Base-by-base conservation (phyloP, 768 basidiomycete species). In the Hortiboletus flavorubellus region DNA sequence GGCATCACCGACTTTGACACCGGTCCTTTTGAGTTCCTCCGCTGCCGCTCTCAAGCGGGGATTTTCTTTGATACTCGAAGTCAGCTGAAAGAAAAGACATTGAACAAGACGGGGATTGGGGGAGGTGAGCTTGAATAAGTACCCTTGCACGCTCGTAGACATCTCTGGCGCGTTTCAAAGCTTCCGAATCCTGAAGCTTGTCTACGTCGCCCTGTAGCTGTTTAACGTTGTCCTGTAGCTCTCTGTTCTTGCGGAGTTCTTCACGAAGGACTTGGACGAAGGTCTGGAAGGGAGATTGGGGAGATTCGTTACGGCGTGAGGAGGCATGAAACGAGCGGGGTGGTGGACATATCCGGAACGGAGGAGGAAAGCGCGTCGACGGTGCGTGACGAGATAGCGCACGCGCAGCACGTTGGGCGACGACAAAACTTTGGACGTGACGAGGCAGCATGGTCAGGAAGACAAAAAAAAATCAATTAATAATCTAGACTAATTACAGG, bases 171-270 rank as follows among this genome's bases (percentile, higher is more conserved):
- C 80, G 82, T 76, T 91, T 93, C 93, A 99, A 87, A 14, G 94
- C 89, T 68, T 96, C 93, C 51, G 92, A 93, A 70, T 98, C 97
- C 77, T 98, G 95, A 46, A 98, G 74, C 75, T 97, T 97, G 75
- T 93, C 91, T 37, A 97, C 96, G 71, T 98, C 94, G 59, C 97
- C 97, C 74, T 96, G 93, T 16, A 99, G 80, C 74, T 97, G 93
- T 76, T 94, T 95, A 46, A 98, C 89, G 73, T 96, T 96, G 34
- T 98, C 95, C 75, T 96, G 93, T 47, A 97, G 78, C 70, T 96
- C 95, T 59, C 93, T 76, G 68, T 92, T 96, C 79, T 98, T 98
- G 69, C 84, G 80, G 43, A 99, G 74, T 74, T 99, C 97, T 50
- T 97, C 94, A 62, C 82, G 85, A 43, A 99, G 77, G 18, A 95